Evolutionary conservation across 306 rosid genomes (phyloP).

Genomic region (Prunus salicina): DNA sequence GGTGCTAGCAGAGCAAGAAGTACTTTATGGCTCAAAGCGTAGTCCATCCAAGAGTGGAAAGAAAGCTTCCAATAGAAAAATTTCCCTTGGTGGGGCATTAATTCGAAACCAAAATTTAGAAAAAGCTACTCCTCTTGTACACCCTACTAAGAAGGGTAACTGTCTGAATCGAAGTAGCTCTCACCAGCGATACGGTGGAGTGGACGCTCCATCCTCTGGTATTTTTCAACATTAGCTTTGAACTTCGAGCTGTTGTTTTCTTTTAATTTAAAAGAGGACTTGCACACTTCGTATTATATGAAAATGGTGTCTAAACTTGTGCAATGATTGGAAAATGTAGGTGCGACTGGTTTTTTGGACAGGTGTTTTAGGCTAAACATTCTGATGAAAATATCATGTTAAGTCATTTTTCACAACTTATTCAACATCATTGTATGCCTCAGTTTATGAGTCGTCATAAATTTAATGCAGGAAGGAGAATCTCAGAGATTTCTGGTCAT

Average conservation of each 20-base stretch:
- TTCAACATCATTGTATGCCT: neutral
- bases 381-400: neutral
- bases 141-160: slow-evolving; percentile 39
- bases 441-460: neutral
- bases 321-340: neutral
- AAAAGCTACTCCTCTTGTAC: slow-evolving; percentile 35
- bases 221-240: neutral
- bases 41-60: slow-evolving; percentile 40
- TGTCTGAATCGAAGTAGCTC: slow-evolving; percentile 33
- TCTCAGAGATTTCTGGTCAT: slow-evolving; percentile 27
- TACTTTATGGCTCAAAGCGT: slow-evolving; percentile 45
- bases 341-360: neutral
- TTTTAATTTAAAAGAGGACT: neutral
- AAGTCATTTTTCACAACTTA: neutral
- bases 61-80: slow-evolving; percentile 37
- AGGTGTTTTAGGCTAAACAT: neutral
- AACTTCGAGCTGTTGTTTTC: too few relatives aligned
- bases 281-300: neutral
- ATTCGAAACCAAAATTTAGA: slow-evolving; percentile 49
- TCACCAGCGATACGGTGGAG: slow-evolving; percentile 29
- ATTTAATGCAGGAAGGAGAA: slow-evolving; percentile 35
- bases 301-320: neutral
- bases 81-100: slow-evolving; percentile 50
- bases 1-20: slow-evolving; percentile 59
- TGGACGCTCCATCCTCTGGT: slow-evolving; percentile 37